phyloP scores from a whole-genome alignment of 2,329 filamentous ascomycete species.

The Coniochaeta sp. region DNA sequence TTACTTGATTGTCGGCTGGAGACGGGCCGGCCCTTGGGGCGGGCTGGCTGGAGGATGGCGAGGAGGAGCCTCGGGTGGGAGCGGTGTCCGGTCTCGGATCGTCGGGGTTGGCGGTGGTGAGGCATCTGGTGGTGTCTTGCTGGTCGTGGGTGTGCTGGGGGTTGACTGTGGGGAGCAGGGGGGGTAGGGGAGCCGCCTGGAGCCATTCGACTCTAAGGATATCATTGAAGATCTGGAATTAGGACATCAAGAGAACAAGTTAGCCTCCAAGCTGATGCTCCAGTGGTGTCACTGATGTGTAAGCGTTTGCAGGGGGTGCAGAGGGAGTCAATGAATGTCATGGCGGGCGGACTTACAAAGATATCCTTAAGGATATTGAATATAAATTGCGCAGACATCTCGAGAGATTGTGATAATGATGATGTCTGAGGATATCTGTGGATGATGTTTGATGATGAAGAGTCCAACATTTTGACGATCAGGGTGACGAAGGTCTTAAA shows the following conservation, averaged over 20 bases:
- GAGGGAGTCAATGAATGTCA: background rate
- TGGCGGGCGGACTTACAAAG: background rate
- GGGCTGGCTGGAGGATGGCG: background rate
- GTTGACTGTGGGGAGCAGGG: background rate
- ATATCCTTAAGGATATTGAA: background rate
- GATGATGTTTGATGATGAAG: background rate
- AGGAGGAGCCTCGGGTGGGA: background rate
- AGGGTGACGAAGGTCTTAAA: background rate
- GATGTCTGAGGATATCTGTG: background rate
- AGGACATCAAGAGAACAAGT: background rate
- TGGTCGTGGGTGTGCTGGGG: background rate
- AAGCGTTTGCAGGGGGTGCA: background rate
- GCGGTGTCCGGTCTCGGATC: background rate
- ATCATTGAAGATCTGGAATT: background rate
- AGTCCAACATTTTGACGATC: background rate
- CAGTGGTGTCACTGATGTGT: background rate
- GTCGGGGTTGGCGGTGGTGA: background rate
- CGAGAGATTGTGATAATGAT: background rate
- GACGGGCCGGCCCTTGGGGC: background rate
- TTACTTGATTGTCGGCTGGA: background rate
- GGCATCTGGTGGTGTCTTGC: background rate
- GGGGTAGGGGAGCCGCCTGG: background rate
- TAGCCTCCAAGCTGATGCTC: background rate
- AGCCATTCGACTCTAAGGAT: background rate
- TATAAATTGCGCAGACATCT: background rate